phyloP scores from a whole-genome alignment of 257 asterid genomes.

The Sherardia arvensis region DNA sequence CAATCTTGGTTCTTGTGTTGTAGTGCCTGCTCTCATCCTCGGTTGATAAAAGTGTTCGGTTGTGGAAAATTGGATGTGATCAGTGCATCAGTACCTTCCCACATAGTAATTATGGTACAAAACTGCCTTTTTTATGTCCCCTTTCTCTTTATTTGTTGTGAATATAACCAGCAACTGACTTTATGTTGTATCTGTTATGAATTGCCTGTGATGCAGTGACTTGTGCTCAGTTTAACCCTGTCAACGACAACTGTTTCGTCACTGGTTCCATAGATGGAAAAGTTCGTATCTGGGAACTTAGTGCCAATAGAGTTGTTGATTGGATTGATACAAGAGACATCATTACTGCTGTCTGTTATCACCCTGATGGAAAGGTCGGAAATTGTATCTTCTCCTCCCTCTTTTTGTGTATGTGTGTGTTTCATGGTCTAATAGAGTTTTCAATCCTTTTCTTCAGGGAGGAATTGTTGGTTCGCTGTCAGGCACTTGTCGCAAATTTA shows the following conservation, averaged over 20 bases:
- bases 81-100: constrained; percentile 62
- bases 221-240: constrained; percentile 70
- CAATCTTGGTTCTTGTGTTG: constrained; percentile 21
- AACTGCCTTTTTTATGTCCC: constrained; percentile 1
- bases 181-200: background rate
- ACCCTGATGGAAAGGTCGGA: constrained; percentile 80
- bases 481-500: constrained; percentile 66
- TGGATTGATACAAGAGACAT: constrained; percentile 84
- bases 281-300: constrained; percentile 73
- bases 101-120: constrained; percentile 74
- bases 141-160: background rate
- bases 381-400: background rate
- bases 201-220: constrained; percentile 56
- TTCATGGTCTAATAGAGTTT: background rate
- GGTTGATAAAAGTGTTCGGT: constrained; percentile 81
- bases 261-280: constrained; percentile 97
- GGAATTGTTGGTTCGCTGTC: constrained; percentile 72
- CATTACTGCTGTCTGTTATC: constrained; percentile 77
- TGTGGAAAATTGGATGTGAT: constrained; percentile 79
- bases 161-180: background rate
- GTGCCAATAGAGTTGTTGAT: constrained; percentile 60
- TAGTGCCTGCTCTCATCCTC: constrained; percentile 84
- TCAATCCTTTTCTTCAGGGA: constrained; percentile 36
- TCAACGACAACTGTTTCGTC: constrained; percentile 62
- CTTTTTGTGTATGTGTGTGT: background rate